Base-by-base conservation (phyloP, 805 yeast species). In the Candida patagonica region DNA sequence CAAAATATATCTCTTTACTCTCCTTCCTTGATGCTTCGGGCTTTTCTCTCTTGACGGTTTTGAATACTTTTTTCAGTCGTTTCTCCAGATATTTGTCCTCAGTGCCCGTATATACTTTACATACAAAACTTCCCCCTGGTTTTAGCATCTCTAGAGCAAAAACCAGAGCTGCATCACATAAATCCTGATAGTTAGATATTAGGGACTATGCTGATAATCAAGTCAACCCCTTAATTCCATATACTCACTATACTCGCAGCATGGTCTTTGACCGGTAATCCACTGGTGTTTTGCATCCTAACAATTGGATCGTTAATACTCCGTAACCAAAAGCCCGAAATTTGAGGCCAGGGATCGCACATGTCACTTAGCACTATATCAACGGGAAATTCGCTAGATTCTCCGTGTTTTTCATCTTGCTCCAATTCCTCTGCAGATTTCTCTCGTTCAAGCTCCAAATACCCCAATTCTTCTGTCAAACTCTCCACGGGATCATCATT, bases 201-300 rank as follows among this genome's bases (percentile, higher is more conserved):
- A n/a, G 23, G 31, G 9, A 17, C 12, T 20, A 19, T 9, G 5
- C 35, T 17, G 3, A 29, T n/a, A 29, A 5, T 15, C 10, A 29
- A 10, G 3, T 29, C 12, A 6, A n/a, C n/a, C n/a, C n/a, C n/a
- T n/a, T n/a, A n/a, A n/a, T n/a, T n/a, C n/a, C 35, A 19, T 9
- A 12, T 20, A 40, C 74, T 54, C 52, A 71, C 84, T 47, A 92
- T 80, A 45, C 95, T 86, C 49, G 75, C 76, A 10, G 71, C 63
- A 60, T 89, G 97, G 58, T 89, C 98, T 47, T 75, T 74, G 30
- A 81, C 76, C 7, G 78, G 73, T 30, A 84, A 62, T 3, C 98
- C 97, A 10, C 87, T 68, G 3, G 96, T 85, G 55, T 89, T 89
- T 35, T 86, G 83, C 83, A 89, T 81, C 97, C 96, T 89, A 63